Percentiles rank a stretch among this genome's conserved stretches.
phyloP scores from a whole-genome alignment of 192 early-diverging fungal genomes.

The Gorgonomyces haynaldii region DNA sequence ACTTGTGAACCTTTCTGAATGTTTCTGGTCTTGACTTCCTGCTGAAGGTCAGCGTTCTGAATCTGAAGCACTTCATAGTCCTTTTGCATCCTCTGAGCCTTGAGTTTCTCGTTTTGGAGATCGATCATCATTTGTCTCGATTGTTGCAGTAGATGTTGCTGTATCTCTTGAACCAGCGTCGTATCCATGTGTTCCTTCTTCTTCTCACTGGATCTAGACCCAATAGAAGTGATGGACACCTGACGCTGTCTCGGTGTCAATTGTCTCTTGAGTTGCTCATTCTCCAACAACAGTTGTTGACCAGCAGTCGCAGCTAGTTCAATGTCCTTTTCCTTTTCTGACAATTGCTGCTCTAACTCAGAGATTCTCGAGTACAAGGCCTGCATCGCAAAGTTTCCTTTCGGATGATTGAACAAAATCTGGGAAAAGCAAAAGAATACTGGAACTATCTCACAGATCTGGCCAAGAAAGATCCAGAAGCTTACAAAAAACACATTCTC shows the following conservation, averaged over 20 bases:
- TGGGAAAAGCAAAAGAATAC: background rate
- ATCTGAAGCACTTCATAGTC: background rate
- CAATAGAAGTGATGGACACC: background rate
- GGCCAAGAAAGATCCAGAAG: slow-evolving; percentile 5
- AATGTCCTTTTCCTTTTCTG: slow-evolving; percentile 4
- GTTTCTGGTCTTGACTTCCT: background rate
- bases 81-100: background rate
- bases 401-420: too few species aligned
- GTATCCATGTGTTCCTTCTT: background rate
- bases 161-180: background rate
- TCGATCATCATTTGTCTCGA: background rate
- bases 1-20: background rate
- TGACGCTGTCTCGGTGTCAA: background rate
- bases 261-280: slow-evolving; percentile 4
- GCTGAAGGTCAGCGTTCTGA: background rate
- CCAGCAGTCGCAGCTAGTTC: slow-evolving; percentile 19
- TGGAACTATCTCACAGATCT: background rate
- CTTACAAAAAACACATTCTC: background rate
- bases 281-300: slow-evolving; percentile 16
- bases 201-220: background rate
- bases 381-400: too few species aligned
- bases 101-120: background rate
- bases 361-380: too few species aligned
- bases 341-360: slow-evolving; percentile 1
- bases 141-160: background rate